Base-by-base conservation (phyloP, 2,329 filamentous ascomycete species). In the Scedosporium minutisporum region DNA sequence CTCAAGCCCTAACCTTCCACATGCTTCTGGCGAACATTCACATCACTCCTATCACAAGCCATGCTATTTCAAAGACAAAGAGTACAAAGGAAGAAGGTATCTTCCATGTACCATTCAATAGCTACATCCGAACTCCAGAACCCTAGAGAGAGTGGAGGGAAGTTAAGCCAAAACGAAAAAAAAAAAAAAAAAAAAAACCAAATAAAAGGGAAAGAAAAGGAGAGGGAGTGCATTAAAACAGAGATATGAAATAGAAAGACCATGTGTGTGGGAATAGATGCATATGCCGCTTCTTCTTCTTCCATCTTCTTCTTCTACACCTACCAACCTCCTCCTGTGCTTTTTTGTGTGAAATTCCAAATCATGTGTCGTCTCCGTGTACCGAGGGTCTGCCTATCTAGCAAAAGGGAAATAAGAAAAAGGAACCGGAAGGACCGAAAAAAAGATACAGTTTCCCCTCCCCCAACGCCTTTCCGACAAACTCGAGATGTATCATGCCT, bases 201-300 rank as follows among this genome's bases (percentile, higher is more conserved):
- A 21, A 48, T 5, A 27, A 57, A 18, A 4, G n/a, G 21, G 21
- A 18, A 27, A 58, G 7, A 58, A 4, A 41, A 18, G 12, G 38
- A n/a, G 29, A 23, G 18, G 41, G 42, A 6, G 16, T 21, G 38
- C 58, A 60, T 18, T 18, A 29, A 60, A 60, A 29, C 25, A 18
- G 27, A 60, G n/a, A 57, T 55, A 55, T 27, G 51, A 27, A 27
- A 55, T 55, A 55, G 51, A 55, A 27, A 9, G 21, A 27, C 38
- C 44, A 25, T 29, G 57, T 42, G 51, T 57, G 10, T 57, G 16
- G 38, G 27, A 21, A 59, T 53, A 46, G 63, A 65, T 66, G 64
- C 64, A 58, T 63, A 60, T 63, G 46, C 57, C 63, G 67, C 68
- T 62, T 63, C 57, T 63, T 64, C 63, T 55, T 58, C 62, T 62